Conservation (phyloP, 1,284 basidiomycete species). For the Ganoderma multipileum region DNA sequence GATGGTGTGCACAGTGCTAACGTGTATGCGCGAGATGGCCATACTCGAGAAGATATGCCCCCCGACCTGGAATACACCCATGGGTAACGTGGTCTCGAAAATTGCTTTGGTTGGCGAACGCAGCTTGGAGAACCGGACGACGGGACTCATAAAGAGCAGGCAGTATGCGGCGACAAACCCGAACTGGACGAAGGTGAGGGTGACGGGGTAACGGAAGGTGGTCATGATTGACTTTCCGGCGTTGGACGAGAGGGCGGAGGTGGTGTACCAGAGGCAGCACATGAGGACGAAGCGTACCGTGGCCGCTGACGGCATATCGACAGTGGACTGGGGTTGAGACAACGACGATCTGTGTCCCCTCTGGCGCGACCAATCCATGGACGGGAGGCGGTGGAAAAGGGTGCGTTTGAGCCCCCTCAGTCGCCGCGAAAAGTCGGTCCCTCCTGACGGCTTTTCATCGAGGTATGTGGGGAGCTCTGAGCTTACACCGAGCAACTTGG, state of each 20-base stretch:
- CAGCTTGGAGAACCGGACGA: slow-evolving; percentile 70
- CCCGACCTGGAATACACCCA: slow-evolving; percentile 95
- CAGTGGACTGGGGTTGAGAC: slow-evolving; percentile 14
- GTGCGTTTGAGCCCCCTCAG: slow-evolving; percentile 31
- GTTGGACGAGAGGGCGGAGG: slow-evolving; percentile 89
- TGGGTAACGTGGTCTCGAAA: slow-evolving; percentile 82
- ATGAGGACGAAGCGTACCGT: slow-evolving; percentile 64
- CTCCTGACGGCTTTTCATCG: slow-evolving; percentile 32
- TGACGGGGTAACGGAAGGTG: slow-evolving; percentile 87
- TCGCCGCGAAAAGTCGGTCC: slow-evolving; percentile 24
- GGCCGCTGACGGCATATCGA: slow-evolving; percentile 37
- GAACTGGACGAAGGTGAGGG: slow-evolving; percentile 98
- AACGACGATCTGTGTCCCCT: slow-evolving; percentile 19
- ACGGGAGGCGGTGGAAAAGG: slow-evolving; percentile 30
- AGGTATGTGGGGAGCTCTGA: slow-evolving; percentile 27
- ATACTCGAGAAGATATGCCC: slow-evolving; percentile 98
- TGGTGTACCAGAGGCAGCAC: slow-evolving; percentile 83
- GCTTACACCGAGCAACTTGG: slow-evolving; percentile 32
- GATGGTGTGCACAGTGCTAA: slow-evolving; percentile 98
- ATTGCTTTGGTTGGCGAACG: slow-evolving; percentile 78
- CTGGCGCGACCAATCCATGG: slow-evolving; percentile 26
- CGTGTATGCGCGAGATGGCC: slow-evolving; percentile 95
- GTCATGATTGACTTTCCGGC: slow-evolving; percentile 89
- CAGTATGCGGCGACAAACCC: slow-evolving; percentile 92
- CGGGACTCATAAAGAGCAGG: slow-evolving; percentile 78